Evolutionary conservation across 495 filamentous ascomycete species (phyloP).

Genomic region (Parathielavia hyrcaniae): DNA sequence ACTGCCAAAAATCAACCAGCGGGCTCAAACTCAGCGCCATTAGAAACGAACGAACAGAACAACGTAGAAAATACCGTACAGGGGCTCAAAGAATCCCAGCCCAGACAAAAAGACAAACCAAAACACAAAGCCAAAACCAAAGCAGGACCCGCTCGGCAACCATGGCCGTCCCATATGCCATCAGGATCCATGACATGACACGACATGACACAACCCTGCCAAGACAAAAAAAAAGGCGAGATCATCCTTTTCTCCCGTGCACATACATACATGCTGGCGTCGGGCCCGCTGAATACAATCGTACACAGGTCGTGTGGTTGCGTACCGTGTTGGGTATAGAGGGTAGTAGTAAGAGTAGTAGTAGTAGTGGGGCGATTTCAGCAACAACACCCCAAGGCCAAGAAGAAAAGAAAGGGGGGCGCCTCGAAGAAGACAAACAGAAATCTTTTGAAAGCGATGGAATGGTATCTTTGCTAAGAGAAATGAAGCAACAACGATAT

Average conservation of each 20-base stretch:
- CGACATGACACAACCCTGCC: neutral
- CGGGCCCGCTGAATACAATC: constrained; percentile 2
- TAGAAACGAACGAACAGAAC: neutral
- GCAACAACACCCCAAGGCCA: neutral
- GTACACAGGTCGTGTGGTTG: constrained; percentile 3
- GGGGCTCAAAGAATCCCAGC: neutral
- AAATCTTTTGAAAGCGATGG: neutral
- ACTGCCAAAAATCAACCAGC: constrained; percentile 1
- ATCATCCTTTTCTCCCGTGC: neutral
- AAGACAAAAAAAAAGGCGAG: no score
- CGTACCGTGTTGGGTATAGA: neutral
- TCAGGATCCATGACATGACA: neutral
- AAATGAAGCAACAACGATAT: constrained; percentile 13
- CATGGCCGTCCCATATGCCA: neutral
- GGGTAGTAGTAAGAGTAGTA: no score
- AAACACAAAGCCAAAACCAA: neutral
- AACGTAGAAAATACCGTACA: neutral
- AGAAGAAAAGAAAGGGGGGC: neutral
- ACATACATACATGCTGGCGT: neutral
- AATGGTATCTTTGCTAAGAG: constrained; percentile 6
- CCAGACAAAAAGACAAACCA: neutral
- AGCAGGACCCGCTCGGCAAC: no score
- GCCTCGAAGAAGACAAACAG: neutral
- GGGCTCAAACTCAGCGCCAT: neutral
- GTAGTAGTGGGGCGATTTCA: neutral